Evolutionary conservation across 2,329 filamentous ascomycete species (phyloP).

Genomic region (Fusarium globosum): DNA sequence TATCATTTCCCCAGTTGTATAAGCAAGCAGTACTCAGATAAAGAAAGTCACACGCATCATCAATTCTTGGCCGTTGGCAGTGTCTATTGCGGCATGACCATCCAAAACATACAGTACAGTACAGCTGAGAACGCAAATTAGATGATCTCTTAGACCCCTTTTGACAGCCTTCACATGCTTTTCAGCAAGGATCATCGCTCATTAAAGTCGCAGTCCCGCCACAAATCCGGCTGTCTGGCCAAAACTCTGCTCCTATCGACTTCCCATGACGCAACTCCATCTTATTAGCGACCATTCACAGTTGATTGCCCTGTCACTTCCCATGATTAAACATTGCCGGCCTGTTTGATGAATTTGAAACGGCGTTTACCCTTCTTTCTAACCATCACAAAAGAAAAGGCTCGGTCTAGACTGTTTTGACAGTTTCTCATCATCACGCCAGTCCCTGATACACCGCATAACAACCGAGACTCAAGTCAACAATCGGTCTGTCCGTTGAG

Average conservation of each 20-base stretch:
- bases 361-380: not conserved
- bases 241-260: slow-evolving; percentile 9
- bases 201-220: slow-evolving; percentile 27
- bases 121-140: slow-evolving; percentile 6
- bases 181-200: slow-evolving; percentile 35
- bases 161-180: slow-evolving; percentile 38
- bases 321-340: not conserved
- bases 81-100: slow-evolving; percentile 17
- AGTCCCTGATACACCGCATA: slow-evolving; percentile 33
- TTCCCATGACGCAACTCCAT: slow-evolving; percentile 42
- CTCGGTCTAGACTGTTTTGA: slow-evolving; percentile 11
- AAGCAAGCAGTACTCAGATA: not conserved
- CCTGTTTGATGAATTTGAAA: slow-evolving; percentile 11
- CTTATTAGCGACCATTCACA: slow-evolving; percentile 24
- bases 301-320: slow-evolving; percentile 20
- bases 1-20: not conserved
- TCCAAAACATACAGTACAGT: not conserved
- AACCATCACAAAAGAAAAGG: slow-evolving; percentile 22
- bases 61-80: slow-evolving; percentile 20
- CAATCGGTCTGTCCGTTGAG: slow-evolving; percentile 7
- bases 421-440: slow-evolving; percentile 8
- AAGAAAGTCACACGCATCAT: not conserved
- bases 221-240: slow-evolving; percentile 37
- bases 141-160: slow-evolving; percentile 21
- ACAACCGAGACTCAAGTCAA: slow-evolving; percentile 28